Percentiles rank a stretch among this genome's conserved stretches.
phyloP scores from a whole-genome alignment of 352 stramenopile genomes.

The Pythium insidiosum region DNA sequence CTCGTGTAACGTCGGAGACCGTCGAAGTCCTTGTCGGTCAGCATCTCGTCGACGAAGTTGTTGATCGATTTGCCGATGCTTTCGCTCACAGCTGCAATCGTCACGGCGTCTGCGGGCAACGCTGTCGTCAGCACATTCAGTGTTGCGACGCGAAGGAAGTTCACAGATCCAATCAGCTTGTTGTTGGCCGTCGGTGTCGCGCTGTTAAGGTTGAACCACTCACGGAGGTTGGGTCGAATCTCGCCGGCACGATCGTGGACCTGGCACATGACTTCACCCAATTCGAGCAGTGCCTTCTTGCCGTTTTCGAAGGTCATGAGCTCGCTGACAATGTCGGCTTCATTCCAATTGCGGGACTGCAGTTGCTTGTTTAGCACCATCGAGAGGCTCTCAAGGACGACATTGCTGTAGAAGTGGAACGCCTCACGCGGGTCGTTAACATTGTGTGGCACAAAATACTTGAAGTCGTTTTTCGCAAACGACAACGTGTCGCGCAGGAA shows the following conservation, averaged over 20 bases:
- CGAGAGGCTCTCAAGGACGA: constrained; percentile 11
- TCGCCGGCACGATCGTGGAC: not conserved
- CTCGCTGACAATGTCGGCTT: constrained; percentile 2
- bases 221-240: not conserved
- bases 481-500: constrained; percentile 7
- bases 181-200: not conserved
- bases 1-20: not conserved
- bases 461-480: constrained; percentile 8
- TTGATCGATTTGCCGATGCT: not conserved
- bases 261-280: constrained; percentile 4
- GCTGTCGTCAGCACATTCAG: not conserved
- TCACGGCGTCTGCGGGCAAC: not conserved
- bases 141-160: not conserved
- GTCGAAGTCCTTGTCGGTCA: not conserved
- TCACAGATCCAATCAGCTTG: not conserved
- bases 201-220: not conserved
- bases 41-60: not conserved
- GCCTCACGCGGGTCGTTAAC: not conserved
- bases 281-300: not conserved
- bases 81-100: not conserved
- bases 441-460: constrained; percentile 2
- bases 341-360: not conserved
- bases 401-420: constrained; percentile 10
- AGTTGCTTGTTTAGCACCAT: not conserved
- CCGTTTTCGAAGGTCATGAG: not conserved